phyloP scores from a whole-genome alignment of 2,329 filamentous ascomycete genomes.

The Arthrobotrys entomopaga region DNA sequence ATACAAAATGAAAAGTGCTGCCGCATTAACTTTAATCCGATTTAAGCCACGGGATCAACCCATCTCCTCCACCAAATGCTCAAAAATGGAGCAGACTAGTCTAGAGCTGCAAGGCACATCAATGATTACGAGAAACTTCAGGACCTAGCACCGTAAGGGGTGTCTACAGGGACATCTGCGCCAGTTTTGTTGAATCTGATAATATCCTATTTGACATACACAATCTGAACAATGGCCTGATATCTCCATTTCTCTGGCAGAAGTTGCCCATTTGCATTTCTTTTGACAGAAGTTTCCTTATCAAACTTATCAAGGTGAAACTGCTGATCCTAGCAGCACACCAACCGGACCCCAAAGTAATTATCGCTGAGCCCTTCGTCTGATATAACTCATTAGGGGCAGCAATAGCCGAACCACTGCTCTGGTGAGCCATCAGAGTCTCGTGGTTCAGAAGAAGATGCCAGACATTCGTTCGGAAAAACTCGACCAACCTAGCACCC shows the following conservation, averaged over 20 bases:
- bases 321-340: constrained; percentile 21
- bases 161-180: constrained; percentile 2
- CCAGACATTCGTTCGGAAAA: constrained; percentile 27
- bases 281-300: neutral
- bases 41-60: constrained; percentile 35
- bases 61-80: neutral
- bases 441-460: too few species aligned
- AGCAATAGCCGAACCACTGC: constrained; percentile 38
- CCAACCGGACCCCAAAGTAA: neutral
- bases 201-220: neutral
- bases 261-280: too few species aligned
- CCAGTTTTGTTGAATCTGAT: constrained; percentile 6
- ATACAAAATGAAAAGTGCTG: neutral
- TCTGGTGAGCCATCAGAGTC: neutral
- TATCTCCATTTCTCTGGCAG: too few species aligned
- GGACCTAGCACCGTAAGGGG: neutral
- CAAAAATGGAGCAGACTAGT: too few species aligned
- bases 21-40: constrained; percentile 52
- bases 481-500: constrained; percentile 3
- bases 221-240: neutral
- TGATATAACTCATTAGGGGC: constrained; percentile 42
- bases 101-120: too few species aligned
- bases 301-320: constrained; percentile 51
- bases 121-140: neutral
- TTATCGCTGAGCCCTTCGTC: constrained; percentile 12